Percentiles rank a stretch among this genome's conserved stretches.
These are phyloP conservation scores for Backusella liffmaniae DNA, from an alignment of 192 early-diverging fungal species.

Conservation along the genomic window DNA sequence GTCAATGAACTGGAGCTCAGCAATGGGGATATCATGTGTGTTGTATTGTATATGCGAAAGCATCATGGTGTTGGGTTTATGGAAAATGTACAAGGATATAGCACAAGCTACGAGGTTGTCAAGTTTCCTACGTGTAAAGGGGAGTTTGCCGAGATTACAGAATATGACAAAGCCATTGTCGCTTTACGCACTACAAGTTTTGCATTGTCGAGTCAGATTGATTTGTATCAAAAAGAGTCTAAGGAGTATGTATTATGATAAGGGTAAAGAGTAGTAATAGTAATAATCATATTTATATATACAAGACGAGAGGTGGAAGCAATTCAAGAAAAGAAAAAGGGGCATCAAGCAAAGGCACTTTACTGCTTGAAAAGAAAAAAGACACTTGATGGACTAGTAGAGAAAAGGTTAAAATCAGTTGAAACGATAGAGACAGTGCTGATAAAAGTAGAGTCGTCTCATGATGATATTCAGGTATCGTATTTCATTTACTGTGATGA, in stretches of 20 bases:
- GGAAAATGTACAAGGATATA: constrained; percentile 20
- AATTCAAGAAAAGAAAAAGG: background rate
- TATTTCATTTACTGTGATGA: too few species aligned
- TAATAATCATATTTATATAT: background rate
- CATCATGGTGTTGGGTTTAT: constrained; percentile 13
- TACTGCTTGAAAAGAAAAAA: constrained; percentile 55
- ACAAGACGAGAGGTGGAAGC: background rate
- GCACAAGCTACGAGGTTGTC: constrained; percentile 7
- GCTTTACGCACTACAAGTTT: constrained; percentile 50
- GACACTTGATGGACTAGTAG: constrained; percentile 49
- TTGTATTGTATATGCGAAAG: constrained; percentile 32
- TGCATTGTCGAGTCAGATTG: constrained; percentile 52
- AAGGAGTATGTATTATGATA: constrained; percentile 34
- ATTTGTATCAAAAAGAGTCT: constrained; percentile 52
- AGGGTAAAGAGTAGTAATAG: background rate
- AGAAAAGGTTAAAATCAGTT: constrained; percentile 54
- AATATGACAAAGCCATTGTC: constrained; percentile 57
- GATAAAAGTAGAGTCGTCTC: constrained; percentile 59
- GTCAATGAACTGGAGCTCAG: constrained; percentile 13
- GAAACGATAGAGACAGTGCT: constrained; percentile 61
- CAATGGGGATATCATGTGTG: constrained; percentile 22
- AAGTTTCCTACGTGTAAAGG: constrained; percentile 14
- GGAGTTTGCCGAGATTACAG: constrained; percentile 39
- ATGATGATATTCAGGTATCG: constrained; percentile 53
- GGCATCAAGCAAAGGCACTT: constrained; percentile 52